These are phyloP conservation scores for Daldinia bambusicola DNA, from an alignment of 495 filamentous ascomycete species.

Conservation along the genomic window DNA sequence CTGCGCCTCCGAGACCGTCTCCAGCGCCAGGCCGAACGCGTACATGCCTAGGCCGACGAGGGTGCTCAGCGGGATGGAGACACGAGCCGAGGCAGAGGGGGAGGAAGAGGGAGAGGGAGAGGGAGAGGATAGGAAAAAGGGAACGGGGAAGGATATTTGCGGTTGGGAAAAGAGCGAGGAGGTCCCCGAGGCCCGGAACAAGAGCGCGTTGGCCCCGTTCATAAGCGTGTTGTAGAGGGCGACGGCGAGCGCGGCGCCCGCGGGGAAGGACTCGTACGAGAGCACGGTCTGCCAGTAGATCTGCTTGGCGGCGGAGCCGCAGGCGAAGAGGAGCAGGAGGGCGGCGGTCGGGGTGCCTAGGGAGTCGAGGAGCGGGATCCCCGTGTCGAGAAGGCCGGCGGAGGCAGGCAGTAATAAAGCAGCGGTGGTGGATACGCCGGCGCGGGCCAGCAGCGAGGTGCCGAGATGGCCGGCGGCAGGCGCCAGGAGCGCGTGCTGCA, in stretches of 20 bases:
- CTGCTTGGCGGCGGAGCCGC: constrained; percentile 62
- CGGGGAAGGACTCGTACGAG: constrained; percentile 57
- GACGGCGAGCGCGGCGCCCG: constrained; percentile 49
- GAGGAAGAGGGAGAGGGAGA: constrained; percentile 20
- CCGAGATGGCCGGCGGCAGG: constrained; percentile 31
- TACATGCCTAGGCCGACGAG: constrained; percentile 58
- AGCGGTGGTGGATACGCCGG: too few species aligned
- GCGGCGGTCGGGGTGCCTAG: constrained; percentile 42
- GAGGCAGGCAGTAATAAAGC: too few species aligned
- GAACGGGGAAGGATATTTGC: constrained; percentile 31
- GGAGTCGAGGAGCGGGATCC: constrained; percentile 12
- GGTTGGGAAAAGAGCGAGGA: constrained; percentile 49
- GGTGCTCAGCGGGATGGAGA: constrained; percentile 43
- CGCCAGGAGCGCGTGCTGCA: constrained; percentile 65
- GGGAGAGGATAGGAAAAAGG: constrained; percentile 22
- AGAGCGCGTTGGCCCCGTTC: constrained; percentile 59
- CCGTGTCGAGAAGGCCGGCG: too few species aligned
- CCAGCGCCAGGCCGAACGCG: constrained; percentile 57
- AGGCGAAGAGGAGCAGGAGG: constrained; percentile 61
- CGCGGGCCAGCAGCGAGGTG: constrained; percentile 35
- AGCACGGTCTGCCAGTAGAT: constrained; percentile 56
- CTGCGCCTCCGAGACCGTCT: constrained; percentile 64
- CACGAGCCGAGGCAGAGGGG: too few species aligned
- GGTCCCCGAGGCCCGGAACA: constrained; percentile 55
- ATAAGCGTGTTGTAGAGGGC: constrained; percentile 57